Percentiles rank a stretch among this genome's conserved stretches.
Evolutionary conservation across 257 asterid species (phyloP).

Genomic region (Handroanthus guayacan): DNA sequence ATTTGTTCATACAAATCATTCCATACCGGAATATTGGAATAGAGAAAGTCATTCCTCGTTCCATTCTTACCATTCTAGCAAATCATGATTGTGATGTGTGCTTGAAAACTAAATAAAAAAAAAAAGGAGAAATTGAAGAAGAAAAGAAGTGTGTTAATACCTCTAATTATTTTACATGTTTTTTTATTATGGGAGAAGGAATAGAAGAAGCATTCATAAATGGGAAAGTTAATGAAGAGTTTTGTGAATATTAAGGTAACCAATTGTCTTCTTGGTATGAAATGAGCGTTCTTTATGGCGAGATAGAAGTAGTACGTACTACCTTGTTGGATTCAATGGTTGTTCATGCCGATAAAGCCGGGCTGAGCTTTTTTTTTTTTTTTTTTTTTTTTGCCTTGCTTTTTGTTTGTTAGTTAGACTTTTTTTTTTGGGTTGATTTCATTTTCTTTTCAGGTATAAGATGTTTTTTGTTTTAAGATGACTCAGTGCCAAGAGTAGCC

Average conservation of each 20-base stretch:
- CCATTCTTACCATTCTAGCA: too few relatives aligned
- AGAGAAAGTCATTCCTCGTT: too few relatives aligned
- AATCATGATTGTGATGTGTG: too few relatives aligned
- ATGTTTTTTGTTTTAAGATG: too few relatives aligned
- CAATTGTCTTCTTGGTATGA: not conserved
- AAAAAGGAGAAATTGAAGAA: not conserved
- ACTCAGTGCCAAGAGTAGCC: too few relatives aligned
- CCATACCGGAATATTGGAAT: too few relatives aligned
- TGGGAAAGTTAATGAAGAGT: not conserved
- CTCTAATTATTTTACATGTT: not conserved
- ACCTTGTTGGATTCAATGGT: constrained; percentile 26
- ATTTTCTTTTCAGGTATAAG: too few relatives aligned
- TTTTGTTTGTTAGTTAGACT: too few relatives aligned
- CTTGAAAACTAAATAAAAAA: too few relatives aligned
- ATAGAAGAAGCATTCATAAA: not conserved
- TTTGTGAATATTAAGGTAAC: constrained; percentile 12
- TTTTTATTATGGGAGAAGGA: not conserved
- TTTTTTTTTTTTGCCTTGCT: too few relatives aligned
- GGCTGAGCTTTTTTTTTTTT: not conserved
- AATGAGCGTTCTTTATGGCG: not conserved
- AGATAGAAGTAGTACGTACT: not conserved
- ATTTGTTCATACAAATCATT: too few relatives aligned
- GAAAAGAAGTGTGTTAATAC: not conserved
- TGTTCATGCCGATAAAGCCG: constrained; percentile 34
- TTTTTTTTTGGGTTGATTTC: too few relatives aligned